These are phyloP conservation scores for Candida nitratophila DNA, from an alignment of 805 yeast genomes.

Conservation along the genomic window DNA sequence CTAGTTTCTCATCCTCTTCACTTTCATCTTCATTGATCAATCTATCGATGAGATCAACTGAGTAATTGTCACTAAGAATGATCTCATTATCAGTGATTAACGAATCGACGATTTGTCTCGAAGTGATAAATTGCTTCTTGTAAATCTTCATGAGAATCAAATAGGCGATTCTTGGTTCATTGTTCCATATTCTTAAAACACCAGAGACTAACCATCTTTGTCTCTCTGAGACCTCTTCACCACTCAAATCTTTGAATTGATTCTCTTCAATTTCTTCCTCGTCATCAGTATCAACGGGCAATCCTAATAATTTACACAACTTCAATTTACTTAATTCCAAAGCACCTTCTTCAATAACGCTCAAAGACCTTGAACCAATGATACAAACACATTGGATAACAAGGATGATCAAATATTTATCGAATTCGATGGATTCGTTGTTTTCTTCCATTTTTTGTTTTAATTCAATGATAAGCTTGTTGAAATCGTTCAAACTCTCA, in stretches of 20 bases:
- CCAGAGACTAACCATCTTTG: conserved; percentile 44
- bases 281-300: conserved; percentile 9
- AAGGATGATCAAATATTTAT: conserved; percentile 46
- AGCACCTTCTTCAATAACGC: conserved; percentile 56
- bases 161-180: conserved; percentile 58
- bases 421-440: conserved; percentile 7
- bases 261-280: conserved; percentile 8
- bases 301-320: conserved; percentile 19
- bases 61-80: conserved; percentile 37
- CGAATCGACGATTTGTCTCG: conserved; percentile 34
- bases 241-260: conserved; percentile 17
- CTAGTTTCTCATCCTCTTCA: conserved; percentile 2
- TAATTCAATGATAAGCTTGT: conserved; percentile 17
- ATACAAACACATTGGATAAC: conserved; percentile 68
- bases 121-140: conserved; percentile 35
- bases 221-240: conserved; percentile 22
- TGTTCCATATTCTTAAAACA: conserved; percentile 57
- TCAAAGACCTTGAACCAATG: conserved; percentile 83
- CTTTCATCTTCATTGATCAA: conserved; percentile 11
- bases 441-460: conserved; percentile 11
- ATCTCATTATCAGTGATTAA: conserved; percentile 29
- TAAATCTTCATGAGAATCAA: conserved; percentile 49
- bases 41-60: conserved; percentile 31
- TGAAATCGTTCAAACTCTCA: conserved; percentile 20
- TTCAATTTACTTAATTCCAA: conserved; percentile 23